These are phyloP conservation scores for Neolecta irregularis DNA, from an alignment of 1,139 yeast genomes.

Conservation along the genomic window DNA sequence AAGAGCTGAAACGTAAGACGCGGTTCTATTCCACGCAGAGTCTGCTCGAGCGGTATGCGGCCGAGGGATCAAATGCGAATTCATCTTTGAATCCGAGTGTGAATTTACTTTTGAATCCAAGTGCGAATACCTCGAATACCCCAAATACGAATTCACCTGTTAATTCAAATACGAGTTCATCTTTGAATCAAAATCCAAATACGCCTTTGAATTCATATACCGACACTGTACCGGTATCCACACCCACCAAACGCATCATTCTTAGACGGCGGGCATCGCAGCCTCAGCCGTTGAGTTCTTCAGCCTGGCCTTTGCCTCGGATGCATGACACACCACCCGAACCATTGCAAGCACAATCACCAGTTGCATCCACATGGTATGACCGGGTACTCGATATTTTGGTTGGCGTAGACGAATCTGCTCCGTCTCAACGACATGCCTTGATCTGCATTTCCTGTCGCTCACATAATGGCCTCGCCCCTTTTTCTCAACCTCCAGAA, in stretches of 20 bases:
- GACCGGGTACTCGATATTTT: slow-evolving; percentile 36
- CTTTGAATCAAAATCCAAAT: slow-evolving; percentile 1
- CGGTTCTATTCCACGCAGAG: slow-evolving; percentile 64
- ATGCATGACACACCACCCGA: neutral
- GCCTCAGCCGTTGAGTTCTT: too few species aligned
- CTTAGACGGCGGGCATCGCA: too few species aligned
- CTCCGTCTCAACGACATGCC: slow-evolving; percentile 4
- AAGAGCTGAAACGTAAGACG: slow-evolving; percentile 64
- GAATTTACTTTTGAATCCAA: slow-evolving; percentile 1
- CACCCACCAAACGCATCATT: too few species aligned
- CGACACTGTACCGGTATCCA: neutral
- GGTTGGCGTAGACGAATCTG: slow-evolving; percentile 40
- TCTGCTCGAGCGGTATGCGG: slow-evolving; percentile 39
- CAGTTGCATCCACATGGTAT: slow-evolving; percentile 23
- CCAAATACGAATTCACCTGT: neutral
- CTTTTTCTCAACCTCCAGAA: slow-evolving; percentile 1
- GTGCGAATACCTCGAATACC: slow-evolving; percentile 1
- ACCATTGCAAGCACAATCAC: neutral
- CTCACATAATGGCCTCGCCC: slow-evolving; percentile 3
- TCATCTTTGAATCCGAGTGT: neutral
- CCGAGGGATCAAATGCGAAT: slow-evolving; percentile 1
- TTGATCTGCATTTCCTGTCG: slow-evolving; percentile 2
- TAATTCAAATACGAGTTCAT: neutral
- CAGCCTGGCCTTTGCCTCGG: too few species aligned
- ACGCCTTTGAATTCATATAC: slow-evolving; percentile 1